phyloP scores from a whole-genome alignment of 1,139 yeast species.

The Diutina catenulata region DNA sequence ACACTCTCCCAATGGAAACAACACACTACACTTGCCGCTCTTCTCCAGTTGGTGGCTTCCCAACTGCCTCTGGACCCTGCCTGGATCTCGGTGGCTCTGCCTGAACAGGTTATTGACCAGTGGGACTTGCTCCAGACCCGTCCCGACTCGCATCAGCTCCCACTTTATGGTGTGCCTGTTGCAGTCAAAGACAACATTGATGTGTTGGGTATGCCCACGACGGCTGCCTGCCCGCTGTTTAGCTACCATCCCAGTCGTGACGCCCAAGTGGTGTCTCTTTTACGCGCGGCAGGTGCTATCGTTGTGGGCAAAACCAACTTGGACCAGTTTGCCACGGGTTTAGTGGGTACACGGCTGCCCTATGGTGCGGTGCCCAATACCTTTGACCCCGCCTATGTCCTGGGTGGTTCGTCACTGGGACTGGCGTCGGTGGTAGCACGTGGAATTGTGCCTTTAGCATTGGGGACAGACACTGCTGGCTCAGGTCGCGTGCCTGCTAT shows the following conservation, averaged over 20 bases:
- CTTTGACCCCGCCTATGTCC: constrained; percentile 62
- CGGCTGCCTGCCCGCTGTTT: constrained; percentile 91
- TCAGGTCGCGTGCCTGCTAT: constrained; percentile 98
- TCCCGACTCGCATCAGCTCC: constrained; percentile 37
- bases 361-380: constrained; percentile 81
- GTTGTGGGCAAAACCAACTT: constrained; percentile 85
- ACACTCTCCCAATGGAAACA: constrained; percentile 50
- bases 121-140: constrained; percentile 66
- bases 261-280: constrained; percentile 57
- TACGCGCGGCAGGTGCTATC: constrained; percentile 80
- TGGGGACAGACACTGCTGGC: constrained; percentile 99
- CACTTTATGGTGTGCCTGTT: constrained; percentile 84
- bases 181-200: constrained; percentile 95
- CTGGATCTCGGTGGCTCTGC: constrained; percentile 71
- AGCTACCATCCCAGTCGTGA: constrained; percentile 57
- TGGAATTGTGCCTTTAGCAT: constrained; percentile 77
- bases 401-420: constrained; percentile 97
- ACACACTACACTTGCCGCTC: constrained; percentile 42
- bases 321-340: constrained; percentile 95
- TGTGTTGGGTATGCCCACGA: constrained; percentile 67
- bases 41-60: constrained; percentile 34
- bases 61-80: constrained; percentile 63
- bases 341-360: constrained; percentile 91
- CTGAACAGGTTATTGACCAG: constrained; percentile 54
- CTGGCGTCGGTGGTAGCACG: constrained; percentile 82